phyloP scores from a whole-genome alignment of 2,329 filamentous ascomycete genomes.

The Diatrype stigma region DNA sequence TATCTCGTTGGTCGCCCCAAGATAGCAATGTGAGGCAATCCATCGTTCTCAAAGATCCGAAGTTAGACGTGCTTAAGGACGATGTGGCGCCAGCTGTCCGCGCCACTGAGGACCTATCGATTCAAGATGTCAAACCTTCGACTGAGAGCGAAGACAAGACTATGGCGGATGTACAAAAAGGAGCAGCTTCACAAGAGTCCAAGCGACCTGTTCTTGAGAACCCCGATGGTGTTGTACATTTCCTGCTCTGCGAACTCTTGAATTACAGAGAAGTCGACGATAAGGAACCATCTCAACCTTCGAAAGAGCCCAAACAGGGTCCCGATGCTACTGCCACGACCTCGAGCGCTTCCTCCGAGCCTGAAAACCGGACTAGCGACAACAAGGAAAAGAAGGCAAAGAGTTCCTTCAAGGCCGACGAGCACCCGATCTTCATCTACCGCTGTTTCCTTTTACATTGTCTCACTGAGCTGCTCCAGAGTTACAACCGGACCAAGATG shows the following conservation, averaged over 20 bases:
- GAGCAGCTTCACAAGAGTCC: slow-evolving; percentile 52
- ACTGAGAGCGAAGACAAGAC: slow-evolving; percentile 58
- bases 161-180: slow-evolving; percentile 63
- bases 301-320: slow-evolving; percentile 39
- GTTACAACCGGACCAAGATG: slow-evolving; percentile 91
- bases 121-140: slow-evolving; percentile 54
- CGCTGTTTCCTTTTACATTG: slow-evolving; percentile 93
- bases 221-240: slow-evolving; percentile 92
- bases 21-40: slow-evolving; percentile 27
- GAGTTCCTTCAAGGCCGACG: slow-evolving; percentile 78
- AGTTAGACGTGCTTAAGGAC: slow-evolving; percentile 29
- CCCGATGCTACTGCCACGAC: slow-evolving; percentile 29
- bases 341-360: slow-evolving; percentile 26
- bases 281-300: slow-evolving; percentile 52
- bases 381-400: slow-evolving; percentile 63
- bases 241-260: slow-evolving; percentile 85
- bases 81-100: slow-evolving; percentile 42
- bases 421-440: slow-evolving; percentile 95
- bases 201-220: slow-evolving; percentile 87
- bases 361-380: slow-evolving; percentile 28
- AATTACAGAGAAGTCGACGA: slow-evolving; percentile 93
- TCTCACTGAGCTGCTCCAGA: slow-evolving; percentile 81
- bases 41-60: slow-evolving; percentile 39
- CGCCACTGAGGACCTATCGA: slow-evolving; percentile 42
- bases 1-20: slow-evolving; percentile 54